Evolutionary conservation across 176 grass and related monocot genomes (phyloP), one percentile per base, ranked within the genome.

Genomic region (Oryza officinalis): DNA sequence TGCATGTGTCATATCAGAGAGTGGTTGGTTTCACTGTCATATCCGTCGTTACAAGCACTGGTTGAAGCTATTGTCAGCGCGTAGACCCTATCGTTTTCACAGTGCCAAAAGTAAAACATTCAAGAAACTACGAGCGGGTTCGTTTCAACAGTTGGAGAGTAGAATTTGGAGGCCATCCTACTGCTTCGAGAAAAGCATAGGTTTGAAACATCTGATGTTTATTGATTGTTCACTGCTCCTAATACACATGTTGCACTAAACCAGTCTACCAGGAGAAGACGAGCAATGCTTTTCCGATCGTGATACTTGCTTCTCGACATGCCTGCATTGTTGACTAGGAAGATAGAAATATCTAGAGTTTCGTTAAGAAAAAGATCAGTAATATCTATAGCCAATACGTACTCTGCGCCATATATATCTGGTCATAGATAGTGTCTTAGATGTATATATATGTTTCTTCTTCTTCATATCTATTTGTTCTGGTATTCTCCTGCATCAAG

Each of bases 61-160:
- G 44, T 41, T 22, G 75, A 63, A 26, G 28, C 28, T 38, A 43
- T 47, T 33, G 26, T 50, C 72, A 15, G 14, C 4, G 14, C 13
- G 30, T 52, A 68, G 1, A 31, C 78, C 54, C 79, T 23, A 65
- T 74, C 30, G 57, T 73, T 74, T 74, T 74, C 69, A 54, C 23
- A 18, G 77, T 69, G 25, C 4, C 59, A 22, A 57, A 66, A 68
- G 30, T 23, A 67, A 67, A 43, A 65, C 15, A 26, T 43, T 86
- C 60, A 67, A 5, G 77, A 86, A 80, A 61, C 50, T 59, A 23
- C 59, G 59, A 80, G 84, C 10, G 77, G 6, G 23, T 80, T 86
- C 44, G 14, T 79, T 23, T 23, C 57, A 71, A 8, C 5, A 1
- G 23, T 60, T 15, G 11, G 32, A 61, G 50, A 72, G 13, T 72